Evolutionary conservation across 257 asterid species (phyloP), one percentile per base, ranked within the genome.

Genomic region (Jaltomata sinuosa): DNA sequence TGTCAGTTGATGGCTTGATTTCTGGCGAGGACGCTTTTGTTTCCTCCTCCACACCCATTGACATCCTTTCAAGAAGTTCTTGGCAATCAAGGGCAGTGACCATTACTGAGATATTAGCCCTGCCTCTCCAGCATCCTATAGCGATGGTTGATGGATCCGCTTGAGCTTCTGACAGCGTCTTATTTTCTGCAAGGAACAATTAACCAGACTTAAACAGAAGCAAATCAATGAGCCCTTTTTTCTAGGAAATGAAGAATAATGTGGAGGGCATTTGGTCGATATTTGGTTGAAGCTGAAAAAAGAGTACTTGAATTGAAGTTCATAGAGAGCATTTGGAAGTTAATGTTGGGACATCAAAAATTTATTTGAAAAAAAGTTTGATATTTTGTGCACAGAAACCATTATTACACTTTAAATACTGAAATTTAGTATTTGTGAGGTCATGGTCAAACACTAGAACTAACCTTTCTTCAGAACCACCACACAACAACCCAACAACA

Each of bases 71-170:
- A 19, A 93, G 87, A 69, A 96, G 90, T 87, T 96, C 98, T 83
- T 94, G 93, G 90, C 99, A 93, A 85, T 96, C 98, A 1, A 92
- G 78, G 27, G 94, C 92, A 12, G 96, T 90, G 68, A 94, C 95
- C 99, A 96, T 96, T 49, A 94, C 97, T 5, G 98, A 87, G 27
- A 96, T 65, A 72, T 85, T 94, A 45, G 91, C 89, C 84, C 89
- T 90, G 29, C 99, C 99, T 86, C 93, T 93, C 99, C 99, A 96
- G 88, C 98, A 96, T 59, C 98, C 98, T 18, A 96, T 92, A 7
- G 99, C 97, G 52, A 93, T 90, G 15, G 93, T 88, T 42, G 84
- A 82, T 71, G 89, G 90, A 91, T 90, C 92, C 14, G 78, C 88
- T 87, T 89, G 89, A 54, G 87, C 81, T 71, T 89, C 94, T 29